Percentiles rank a stretch among this genome's conserved stretches.
Conservation (phyloP, 2,329 filamentous ascomycete species). For the Phialemonium atrogriseum region DNA sequence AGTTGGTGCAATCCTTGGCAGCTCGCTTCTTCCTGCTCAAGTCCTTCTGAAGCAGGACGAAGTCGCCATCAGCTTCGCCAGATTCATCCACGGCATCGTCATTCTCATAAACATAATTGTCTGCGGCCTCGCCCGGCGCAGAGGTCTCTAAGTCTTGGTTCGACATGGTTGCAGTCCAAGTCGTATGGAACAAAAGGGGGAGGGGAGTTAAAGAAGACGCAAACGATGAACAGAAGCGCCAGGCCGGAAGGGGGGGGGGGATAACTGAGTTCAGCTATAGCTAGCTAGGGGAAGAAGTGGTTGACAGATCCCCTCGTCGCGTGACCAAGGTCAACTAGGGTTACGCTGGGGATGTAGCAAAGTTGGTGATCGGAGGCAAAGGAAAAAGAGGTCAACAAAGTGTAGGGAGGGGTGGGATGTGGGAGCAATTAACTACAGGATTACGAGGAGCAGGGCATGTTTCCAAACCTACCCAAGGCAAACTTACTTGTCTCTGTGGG, state of each 20-base stretch:
- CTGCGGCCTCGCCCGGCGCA: background rate
- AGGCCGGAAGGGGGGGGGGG: background rate
- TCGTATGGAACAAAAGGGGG: background rate
- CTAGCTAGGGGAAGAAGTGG: slow-evolving; percentile 3
- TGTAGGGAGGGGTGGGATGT: no score
- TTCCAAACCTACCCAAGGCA: no score
- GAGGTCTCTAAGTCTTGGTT: slow-evolving; percentile 4
- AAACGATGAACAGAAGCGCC: no score
- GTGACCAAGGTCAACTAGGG: slow-evolving; percentile 1
- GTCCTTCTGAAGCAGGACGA: slow-evolving; percentile 26
- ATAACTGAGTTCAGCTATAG: background rate
- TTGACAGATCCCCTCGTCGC: slow-evolving; percentile 3
- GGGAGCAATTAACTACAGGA: slow-evolving; percentile 1
- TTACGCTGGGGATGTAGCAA: slow-evolving; percentile 1
- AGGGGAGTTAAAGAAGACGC: no score
- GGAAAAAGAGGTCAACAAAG: no score
- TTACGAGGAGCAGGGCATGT: no score
- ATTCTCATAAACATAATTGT: background rate
- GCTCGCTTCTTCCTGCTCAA: slow-evolving; percentile 30
- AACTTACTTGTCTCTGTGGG: no score
- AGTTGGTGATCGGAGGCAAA: no score
- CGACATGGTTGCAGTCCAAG: slow-evolving; percentile 6
- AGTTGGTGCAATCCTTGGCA: slow-evolving; percentile 21
- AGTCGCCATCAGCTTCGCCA: slow-evolving; percentile 21
- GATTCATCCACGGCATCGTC: slow-evolving; percentile 18